Evolutionary conservation across 2,329 filamentous ascomycete genomes (phyloP).

Genomic region (Rachicladosporium sp.): DNA sequence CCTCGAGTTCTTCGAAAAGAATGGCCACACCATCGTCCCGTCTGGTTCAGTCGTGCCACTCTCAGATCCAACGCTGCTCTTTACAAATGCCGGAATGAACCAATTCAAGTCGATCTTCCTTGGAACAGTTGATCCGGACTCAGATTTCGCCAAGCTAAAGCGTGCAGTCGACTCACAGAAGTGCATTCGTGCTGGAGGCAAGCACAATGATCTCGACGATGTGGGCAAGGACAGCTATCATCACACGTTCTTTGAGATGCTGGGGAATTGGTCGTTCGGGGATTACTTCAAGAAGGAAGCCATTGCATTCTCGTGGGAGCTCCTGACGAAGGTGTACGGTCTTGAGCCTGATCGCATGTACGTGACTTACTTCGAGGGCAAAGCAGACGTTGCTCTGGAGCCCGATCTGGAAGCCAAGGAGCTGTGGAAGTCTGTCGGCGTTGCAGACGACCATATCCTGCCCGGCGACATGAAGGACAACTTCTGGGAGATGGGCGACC

Average conservation of each 20-base stretch:
- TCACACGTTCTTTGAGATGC: conserved; percentile 99
- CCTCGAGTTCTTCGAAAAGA: conserved; percentile 77
- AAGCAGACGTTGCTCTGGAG: conserved; percentile 62
- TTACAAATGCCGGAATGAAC: conserved; percentile 99
- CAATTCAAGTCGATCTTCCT: conserved; percentile 99
- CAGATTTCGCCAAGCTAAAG: conserved; percentile 78
- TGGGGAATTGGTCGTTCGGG: conserved; percentile 98
- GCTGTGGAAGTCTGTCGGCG: conserved; percentile 73
- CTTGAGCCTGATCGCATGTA: conserved; percentile 75
- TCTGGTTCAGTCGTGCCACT: conserved; percentile 95
- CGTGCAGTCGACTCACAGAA: conserved; percentile 93
- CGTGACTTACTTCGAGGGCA: conserved; percentile 95
- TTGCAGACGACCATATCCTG: conserved; percentile 84
- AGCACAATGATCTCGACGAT: conserved; percentile 82
- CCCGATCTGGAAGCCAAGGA: conserved; percentile 86
- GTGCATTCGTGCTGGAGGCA: conserved; percentile 92
- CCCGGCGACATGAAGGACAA: conserved; percentile 98
- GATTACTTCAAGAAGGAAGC: conserved; percentile 99
- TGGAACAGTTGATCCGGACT: conserved; percentile 79
- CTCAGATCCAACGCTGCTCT: conserved; percentile 91
- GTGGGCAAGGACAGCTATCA: conserved; percentile 99
- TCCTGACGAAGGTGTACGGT: conserved; percentile 83
- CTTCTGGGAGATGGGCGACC: conserved; percentile 99
- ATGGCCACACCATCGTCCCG: conserved; percentile 85
- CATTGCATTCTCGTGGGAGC: conserved; percentile 82